phyloP scores from a whole-genome alignment of 2,329 filamentous ascomycete species.

The Colletotrichum truncatum region DNA sequence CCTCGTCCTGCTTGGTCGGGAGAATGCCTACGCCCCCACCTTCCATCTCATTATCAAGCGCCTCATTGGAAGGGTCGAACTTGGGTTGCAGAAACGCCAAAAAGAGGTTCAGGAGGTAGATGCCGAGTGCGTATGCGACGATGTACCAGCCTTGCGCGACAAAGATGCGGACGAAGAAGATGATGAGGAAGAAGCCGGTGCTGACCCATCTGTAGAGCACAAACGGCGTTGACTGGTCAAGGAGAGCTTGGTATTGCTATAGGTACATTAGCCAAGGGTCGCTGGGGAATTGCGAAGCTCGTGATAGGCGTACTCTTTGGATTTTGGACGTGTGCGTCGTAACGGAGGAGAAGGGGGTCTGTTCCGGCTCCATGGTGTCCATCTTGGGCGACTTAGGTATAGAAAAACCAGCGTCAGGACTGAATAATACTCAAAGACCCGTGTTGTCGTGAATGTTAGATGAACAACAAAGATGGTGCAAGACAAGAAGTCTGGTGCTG shows the following conservation, averaged over 20 bases:
- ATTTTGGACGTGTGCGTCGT: conserved; percentile 83
- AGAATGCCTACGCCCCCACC: conserved; percentile 84
- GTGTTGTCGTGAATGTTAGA: not conserved
- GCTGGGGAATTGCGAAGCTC: not conserved
- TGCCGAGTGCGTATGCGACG: conserved; percentile 96
- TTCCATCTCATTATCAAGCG: conserved; percentile 93
- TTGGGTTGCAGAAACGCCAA: conserved; percentile 98
- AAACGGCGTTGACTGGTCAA: conserved; percentile 93
- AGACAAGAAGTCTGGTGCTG: not conserved
- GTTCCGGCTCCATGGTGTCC: conserved; percentile 88
- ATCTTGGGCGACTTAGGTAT: conserved; percentile 56
- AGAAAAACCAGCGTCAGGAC: not conserved
- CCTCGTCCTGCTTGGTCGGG: conserved; percentile 95
- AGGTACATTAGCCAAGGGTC: conserved; percentile 31
- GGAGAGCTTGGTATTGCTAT: conserved; percentile 91
- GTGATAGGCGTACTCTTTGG: conserved; percentile 66
- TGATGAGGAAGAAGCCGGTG: conserved; percentile 77
- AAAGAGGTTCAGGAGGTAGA: conserved; percentile 99
- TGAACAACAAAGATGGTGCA: not conserved
- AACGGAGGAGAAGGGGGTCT: conserved; percentile 92
- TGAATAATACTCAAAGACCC: not conserved
- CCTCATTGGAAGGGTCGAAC: conserved; percentile 95
- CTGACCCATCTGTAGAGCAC: conserved; percentile 89
- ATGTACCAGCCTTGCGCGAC: conserved; percentile 99
- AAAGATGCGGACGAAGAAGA: conserved; percentile 92